Evolutionary conservation across 2,329 filamentous ascomycete genomes (phyloP).

Genomic region (Aspergillus fructus): DNA sequence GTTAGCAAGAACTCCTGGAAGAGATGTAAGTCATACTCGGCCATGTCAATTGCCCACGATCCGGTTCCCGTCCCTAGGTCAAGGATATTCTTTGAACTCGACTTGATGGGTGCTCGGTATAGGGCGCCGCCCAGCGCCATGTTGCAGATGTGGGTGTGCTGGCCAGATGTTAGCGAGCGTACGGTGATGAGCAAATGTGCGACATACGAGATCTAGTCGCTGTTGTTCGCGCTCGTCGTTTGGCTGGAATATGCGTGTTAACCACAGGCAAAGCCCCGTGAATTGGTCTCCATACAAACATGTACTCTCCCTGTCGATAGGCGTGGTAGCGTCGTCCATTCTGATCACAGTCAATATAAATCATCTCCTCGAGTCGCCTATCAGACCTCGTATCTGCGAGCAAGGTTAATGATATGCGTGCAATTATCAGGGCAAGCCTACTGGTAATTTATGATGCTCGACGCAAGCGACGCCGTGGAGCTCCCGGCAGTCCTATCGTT

Average conservation of each 20-base stretch:
- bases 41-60: constrained; percentile 42
- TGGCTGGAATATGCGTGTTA: constrained; percentile 20
- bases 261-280: background rate
- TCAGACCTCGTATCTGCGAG: constrained; percentile 14
- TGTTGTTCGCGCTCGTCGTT: constrained; percentile 39
- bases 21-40: constrained; percentile 18
- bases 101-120: constrained; percentile 28
- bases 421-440: background rate
- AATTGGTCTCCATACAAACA: constrained; percentile 15
- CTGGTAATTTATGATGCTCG: constrained; percentile 21
- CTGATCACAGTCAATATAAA: constrained; percentile 5
- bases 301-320: constrained; percentile 24
- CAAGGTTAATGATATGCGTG: background rate
- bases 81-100: constrained; percentile 26
- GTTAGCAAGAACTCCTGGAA: background rate
- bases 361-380: background rate
- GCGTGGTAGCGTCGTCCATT: constrained; percentile 27
- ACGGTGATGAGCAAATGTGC: background rate
- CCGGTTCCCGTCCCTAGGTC: constrained; percentile 43
- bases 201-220: constrained; percentile 30
- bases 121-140: constrained; percentile 31
- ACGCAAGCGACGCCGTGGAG: constrained; percentile 17
- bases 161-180: background rate
- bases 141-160: constrained; percentile 32
- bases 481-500: constrained; percentile 8